Evolutionary conservation across 116 monocot genomes (phyloP), one percentile per base, ranked within the genome.

Genomic region (Cymodocea nodosa): DNA sequence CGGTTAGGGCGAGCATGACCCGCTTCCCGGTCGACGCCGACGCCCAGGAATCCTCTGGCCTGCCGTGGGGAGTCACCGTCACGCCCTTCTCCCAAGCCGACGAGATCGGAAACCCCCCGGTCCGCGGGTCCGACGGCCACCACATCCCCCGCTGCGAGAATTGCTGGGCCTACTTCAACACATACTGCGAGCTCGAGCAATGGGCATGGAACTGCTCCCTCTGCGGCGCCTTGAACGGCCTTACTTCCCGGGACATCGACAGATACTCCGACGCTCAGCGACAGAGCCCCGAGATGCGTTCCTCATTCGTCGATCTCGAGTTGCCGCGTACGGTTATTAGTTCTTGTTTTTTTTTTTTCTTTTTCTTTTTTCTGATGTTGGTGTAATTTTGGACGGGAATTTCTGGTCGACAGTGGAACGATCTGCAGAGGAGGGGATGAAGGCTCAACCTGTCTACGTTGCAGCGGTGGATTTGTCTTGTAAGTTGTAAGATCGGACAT

Each of bases 81-180:
- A 72, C 89, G 35, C 98, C 98, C 18, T 92, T 98, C 92, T 56
- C 87, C 35, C 64, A 50, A 12, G 63, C 63, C 52, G 83, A 83
- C 61, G 92, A 92, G 81, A 64, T 62, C 60, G 92, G 92, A 51
- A 60, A 50, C 69, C 52, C 67, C 59, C 81, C 92, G 65, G 57
- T 68, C 24, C 53, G 49, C 58, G 95, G 90, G 0, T 65, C 67
- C 61, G 82, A 77, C 25, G 92, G 85, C 19, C 66, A 89, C 61
- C 80, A 84, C 63, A 80, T 98, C 56, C 98, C 98, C 36, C 87
- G 98, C 2, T 98, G 98, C 79, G 92, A 92, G 76, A 82, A 84
- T 67, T 98, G 98, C 81, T 98, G 80, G 82, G 92, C 64, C 20
- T 98, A 98, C 77, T 92, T 88, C 80, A 98, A 79, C 80, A 80